phyloP scores from a whole-genome alignment of 2,329 filamentous ascomycete species.

The Phialophora chinensis region DNA sequence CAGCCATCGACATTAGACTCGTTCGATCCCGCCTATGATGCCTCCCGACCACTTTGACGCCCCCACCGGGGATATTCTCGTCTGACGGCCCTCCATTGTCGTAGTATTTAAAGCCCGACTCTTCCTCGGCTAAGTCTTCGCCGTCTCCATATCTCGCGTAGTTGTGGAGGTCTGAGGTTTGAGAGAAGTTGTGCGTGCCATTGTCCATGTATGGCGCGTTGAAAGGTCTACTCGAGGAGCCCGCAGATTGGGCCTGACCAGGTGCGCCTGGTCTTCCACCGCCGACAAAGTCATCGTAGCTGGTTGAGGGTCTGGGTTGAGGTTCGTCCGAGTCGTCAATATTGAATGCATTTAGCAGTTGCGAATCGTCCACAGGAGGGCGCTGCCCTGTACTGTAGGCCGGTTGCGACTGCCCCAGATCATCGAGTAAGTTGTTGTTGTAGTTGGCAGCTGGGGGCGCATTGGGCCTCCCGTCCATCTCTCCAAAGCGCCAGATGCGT shows the following conservation, averaged over 20 bases:
- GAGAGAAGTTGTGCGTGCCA: conserved; percentile 63
- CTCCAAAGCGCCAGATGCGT: conserved; percentile 26
- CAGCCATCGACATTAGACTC: conserved; percentile 84
- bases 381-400: conserved; percentile 76
- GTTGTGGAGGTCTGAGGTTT: conserved; percentile 82
- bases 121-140: conserved; percentile 81
- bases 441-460: conserved; percentile 31
- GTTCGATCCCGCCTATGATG: conserved; percentile 69
- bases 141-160: conserved; percentile 91
- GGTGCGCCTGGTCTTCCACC: conserved; percentile 44
- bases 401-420: conserved; percentile 49
- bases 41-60: conserved; percentile 33
- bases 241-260: conserved; percentile 39
- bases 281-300: conserved; percentile 94
- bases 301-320: conserved; percentile 78
- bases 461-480: conserved; percentile 38
- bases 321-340: conserved; percentile 69
- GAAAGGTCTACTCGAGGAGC: conserved; percentile 47
- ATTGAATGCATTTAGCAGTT: conserved; percentile 76
- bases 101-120: conserved; percentile 73
- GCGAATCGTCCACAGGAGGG: conserved; percentile 80
- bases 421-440: conserved; percentile 53
- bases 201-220: conserved; percentile 40
- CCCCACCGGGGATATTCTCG: conserved; percentile 58
- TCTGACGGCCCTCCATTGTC: conserved; percentile 67